phyloP scores from a whole-genome alignment of 371 early-diverging fungal genomes.

The Mycotypha africana region DNA sequence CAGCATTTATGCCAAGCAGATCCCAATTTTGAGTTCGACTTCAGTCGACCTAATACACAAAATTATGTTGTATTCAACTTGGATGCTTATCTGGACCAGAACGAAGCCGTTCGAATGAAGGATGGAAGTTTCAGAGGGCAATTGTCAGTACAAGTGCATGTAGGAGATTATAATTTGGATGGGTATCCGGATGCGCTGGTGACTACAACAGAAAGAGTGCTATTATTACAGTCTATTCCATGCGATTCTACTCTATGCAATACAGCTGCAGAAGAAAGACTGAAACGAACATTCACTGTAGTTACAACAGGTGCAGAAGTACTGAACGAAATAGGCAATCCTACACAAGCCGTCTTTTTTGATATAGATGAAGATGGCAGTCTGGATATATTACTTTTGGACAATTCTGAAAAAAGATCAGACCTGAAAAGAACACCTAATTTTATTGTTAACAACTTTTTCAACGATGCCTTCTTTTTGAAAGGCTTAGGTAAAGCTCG shows the following conservation, averaged over 20 bases:
- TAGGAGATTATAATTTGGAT: slow-evolving; percentile 86
- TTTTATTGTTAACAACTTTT: slow-evolving; percentile 77
- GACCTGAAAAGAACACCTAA: slow-evolving; percentile 29
- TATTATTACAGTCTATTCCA: slow-evolving; percentile 55
- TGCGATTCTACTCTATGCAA: slow-evolving; percentile 48
- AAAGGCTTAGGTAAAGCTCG: slow-evolving; percentile 63
- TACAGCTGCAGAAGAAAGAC: slow-evolving; percentile 25
- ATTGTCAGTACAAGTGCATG: slow-evolving; percentile 50
- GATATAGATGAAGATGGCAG: slow-evolving; percentile 91
- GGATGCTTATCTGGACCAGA: slow-evolving; percentile 24
- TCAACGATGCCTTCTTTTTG: slow-evolving; percentile 91
- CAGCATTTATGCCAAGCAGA: slow-evolving; percentile 72
- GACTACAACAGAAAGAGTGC: slow-evolving; percentile 39
- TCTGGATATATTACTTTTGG: slow-evolving; percentile 73
- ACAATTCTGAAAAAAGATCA: slow-evolving; percentile 12
- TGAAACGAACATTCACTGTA: slow-evolving; percentile 52
- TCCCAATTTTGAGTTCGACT: slow-evolving; percentile 63
- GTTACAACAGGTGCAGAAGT: slow-evolving; percentile 57
- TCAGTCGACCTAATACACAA: slow-evolving; percentile 32
- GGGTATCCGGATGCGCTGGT: slow-evolving; percentile 88
- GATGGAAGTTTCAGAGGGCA: slow-evolving; percentile 51
- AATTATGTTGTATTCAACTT: slow-evolving; percentile 47
- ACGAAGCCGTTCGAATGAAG: slow-evolving; percentile 38
- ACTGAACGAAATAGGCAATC: slow-evolving; percentile 41
- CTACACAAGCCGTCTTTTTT: slow-evolving; percentile 68